These are phyloP conservation scores for Rusavskia elegans DNA, from an alignment of 495 filamentous ascomycete species.

Conservation along the genomic window DNA sequence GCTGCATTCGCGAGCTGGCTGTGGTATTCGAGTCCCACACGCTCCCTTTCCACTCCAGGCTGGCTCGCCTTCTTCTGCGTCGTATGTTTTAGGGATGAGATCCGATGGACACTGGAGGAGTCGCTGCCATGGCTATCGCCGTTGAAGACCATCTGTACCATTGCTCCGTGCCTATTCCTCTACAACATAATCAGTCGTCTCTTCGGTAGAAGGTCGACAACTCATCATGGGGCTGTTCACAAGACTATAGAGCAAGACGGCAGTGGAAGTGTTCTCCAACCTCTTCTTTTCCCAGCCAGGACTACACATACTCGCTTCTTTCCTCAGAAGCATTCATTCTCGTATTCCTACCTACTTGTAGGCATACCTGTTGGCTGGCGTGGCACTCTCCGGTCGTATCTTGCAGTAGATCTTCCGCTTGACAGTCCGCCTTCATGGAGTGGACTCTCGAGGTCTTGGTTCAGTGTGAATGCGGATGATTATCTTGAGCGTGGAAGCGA, in stretches of 20 bases:
- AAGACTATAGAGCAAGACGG: background rate
- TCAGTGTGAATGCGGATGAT: slow-evolving; percentile 38
- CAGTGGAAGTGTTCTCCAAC: slow-evolving; percentile 6
- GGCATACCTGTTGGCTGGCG: slow-evolving; percentile 49
- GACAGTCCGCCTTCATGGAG: background rate
- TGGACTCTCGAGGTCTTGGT: slow-evolving; percentile 25
- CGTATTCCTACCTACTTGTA: slow-evolving; percentile 48
- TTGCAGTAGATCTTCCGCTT: slow-evolving; percentile 29
- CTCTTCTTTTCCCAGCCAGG: slow-evolving; percentile 39
- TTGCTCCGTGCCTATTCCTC: background rate
- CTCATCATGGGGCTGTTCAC: no score
- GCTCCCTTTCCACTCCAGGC: background rate
- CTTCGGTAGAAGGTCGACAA: background rate
- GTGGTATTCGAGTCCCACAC: background rate
- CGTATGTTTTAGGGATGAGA: background rate
- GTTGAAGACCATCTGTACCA: background rate
- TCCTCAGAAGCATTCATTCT: slow-evolving; percentile 46
- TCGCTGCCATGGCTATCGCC: background rate
- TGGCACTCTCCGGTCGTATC: slow-evolving; percentile 32
- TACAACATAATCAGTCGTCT: background rate
- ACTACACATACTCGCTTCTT: slow-evolving; percentile 46
- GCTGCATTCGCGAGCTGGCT: background rate
- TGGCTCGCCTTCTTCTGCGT: background rate
- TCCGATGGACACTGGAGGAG: background rate
- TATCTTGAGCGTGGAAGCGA: slow-evolving; percentile 37